These are phyloP conservation scores for Zymoseptoria crescenta DNA, from an alignment of 2,329 filamentous ascomycete genomes.

Conservation along the genomic window DNA sequence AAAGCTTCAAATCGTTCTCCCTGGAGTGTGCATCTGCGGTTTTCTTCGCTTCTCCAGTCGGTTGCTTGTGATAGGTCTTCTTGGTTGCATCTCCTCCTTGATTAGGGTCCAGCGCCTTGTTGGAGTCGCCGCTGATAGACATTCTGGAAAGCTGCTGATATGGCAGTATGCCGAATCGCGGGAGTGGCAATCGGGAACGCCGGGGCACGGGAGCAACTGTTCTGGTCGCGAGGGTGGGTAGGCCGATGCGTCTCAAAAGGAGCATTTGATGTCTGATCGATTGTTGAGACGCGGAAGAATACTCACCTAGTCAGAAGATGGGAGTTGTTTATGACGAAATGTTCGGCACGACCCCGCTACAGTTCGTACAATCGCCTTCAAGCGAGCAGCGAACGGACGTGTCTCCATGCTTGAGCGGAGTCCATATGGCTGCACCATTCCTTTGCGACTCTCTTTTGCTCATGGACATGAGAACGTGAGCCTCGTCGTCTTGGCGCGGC, in stretches of 20 bases:
- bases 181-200: neutral
- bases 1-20: constrained; percentile 66
- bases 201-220: neutral
- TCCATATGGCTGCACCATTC: neutral
- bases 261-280: neutral
- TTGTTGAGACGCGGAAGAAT: neutral
- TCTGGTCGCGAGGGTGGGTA: neutral
- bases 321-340: neutral
- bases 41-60: constrained; percentile 60
- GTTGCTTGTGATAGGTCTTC: constrained; percentile 64
- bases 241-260: neutral
- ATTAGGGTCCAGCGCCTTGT: constrained; percentile 34
- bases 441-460: neutral
- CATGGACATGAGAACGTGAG: neutral
- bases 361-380: neutral
- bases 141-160: neutral
- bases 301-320: neutral
- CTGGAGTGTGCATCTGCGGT: constrained; percentile 65
- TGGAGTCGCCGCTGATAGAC: constrained; percentile 10
- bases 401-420: neutral
- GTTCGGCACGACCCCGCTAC: neutral
- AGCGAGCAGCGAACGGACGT: neutral
- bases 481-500: neutral
- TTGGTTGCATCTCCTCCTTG: constrained; percentile 42
- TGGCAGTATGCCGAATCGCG: neutral